Percentiles rank a stretch among this genome's conserved stretches.
Conservation (phyloP, 1,284 basidiomycete species). For the Trichosporon coremiiforme region DNA sequence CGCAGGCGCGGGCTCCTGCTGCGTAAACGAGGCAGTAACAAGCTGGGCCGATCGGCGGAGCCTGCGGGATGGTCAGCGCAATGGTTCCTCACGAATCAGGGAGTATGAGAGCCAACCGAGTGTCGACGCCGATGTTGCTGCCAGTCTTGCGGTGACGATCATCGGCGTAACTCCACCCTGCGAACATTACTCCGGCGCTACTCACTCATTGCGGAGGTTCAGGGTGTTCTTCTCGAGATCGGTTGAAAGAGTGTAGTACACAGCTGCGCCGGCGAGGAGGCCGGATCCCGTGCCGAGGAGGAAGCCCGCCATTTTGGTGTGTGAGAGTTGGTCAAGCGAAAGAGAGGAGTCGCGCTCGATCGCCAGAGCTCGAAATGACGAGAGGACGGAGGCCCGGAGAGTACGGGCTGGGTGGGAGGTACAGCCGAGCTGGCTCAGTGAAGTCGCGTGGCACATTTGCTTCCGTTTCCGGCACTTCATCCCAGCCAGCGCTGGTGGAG, state of each 20-base stretch:
- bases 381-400: slow-evolving; percentile 18
- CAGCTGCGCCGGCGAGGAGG: slow-evolving; percentile 48
- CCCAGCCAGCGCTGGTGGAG: neutral
- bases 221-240: slow-evolving; percentile 37
- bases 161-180: slow-evolving; percentile 1
- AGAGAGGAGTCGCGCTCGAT: slow-evolving; percentile 9
- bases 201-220: slow-evolving; percentile 45
- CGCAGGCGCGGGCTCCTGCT: slow-evolving; percentile 8
- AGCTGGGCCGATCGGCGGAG: slow-evolving; percentile 15
- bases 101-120: too few relatives aligned
- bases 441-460: slow-evolving; percentile 21
- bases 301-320: slow-evolving; percentile 47
- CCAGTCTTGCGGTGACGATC: neutral
- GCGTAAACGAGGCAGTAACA: slow-evolving; percentile 5
- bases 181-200: slow-evolving; percentile 21
- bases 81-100: too few relatives aligned
- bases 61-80: neutral
- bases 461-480: slow-evolving; percentile 18
- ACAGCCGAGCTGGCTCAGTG: neutral
- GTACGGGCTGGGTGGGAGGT: too few relatives aligned
- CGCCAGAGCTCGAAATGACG: slow-evolving; percentile 1
- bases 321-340: neutral
- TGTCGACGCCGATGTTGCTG: neutral
- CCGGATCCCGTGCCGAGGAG: slow-evolving; percentile 50
- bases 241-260: slow-evolving; percentile 53